phyloP scores from a whole-genome alignment of 139 green algal genomes.

The Chlamydomonas sp. region DNA sequence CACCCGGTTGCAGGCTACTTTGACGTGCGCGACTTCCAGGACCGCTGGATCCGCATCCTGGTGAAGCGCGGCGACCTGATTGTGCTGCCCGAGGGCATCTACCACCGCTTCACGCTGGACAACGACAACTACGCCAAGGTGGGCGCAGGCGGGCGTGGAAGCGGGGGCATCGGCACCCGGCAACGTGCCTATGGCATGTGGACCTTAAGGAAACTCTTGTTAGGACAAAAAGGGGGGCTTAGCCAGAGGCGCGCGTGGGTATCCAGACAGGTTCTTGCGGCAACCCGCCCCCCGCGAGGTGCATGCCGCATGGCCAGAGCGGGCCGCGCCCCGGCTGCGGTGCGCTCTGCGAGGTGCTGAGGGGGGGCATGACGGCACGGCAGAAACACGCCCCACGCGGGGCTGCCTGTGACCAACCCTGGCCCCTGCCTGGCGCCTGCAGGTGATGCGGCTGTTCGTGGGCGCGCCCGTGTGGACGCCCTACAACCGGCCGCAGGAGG shows the following conservation, averaged over 20 bases:
- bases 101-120: conserved; percentile 97
- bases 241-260: too few species aligned
- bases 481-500: conserved; percentile 81
- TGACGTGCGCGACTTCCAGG: conserved; percentile 91
- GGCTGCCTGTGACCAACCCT: neutral
- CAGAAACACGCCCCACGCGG: too few species aligned
- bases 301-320: too few species aligned
- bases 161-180: neutral
- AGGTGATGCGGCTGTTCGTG: conserved; percentile 95
- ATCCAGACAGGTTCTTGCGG: too few species aligned
- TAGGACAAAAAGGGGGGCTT: too few species aligned
- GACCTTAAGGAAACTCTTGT: too few species aligned
- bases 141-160: neutral
- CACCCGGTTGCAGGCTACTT: conserved; percentile 86
- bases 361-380: too few species aligned
- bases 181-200: neutral
- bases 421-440: conserved; percentile 6
- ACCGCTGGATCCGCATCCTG: conserved; percentile 93
- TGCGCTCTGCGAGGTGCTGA: too few species aligned
- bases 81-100: conserved; percentile 95
- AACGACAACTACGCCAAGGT: conserved; percentile 90
- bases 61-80: conserved; percentile 87
- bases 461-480: conserved; percentile 96
- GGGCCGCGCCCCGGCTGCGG: too few species aligned
- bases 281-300: too few species aligned